Percentiles rank a stretch among this genome's conserved stretches.
These are phyloP conservation scores for Dioscorea alata DNA, from an alignment of 106 monocot species.

Conservation along the genomic window DNA sequence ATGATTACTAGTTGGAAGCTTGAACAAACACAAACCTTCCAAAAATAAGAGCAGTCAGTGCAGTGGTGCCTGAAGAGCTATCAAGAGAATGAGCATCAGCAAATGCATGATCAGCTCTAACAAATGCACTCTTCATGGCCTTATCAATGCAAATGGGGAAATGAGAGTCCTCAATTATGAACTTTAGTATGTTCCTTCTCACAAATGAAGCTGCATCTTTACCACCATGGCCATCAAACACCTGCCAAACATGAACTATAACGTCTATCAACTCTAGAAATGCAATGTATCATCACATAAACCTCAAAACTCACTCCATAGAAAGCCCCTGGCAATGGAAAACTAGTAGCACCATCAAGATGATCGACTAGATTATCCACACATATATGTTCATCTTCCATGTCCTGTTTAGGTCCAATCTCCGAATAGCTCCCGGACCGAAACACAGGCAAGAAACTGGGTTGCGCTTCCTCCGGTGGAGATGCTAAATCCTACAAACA, in stretches of 20 bases:
- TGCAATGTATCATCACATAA: background rate
- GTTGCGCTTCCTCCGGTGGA: conserved; percentile 3
- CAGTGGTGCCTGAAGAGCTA: conserved; percentile 71
- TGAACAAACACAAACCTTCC: conserved; percentile 37
- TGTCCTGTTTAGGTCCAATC: conserved; percentile 43
- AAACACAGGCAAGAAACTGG: conserved; percentile 50
- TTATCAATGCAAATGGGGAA: conserved; percentile 42
- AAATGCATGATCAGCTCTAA: conserved; percentile 63
- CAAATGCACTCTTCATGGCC: conserved; percentile 60
- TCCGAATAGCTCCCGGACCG: conserved; percentile 68
- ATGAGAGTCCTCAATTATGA: conserved; percentile 52
- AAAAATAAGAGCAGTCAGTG: conserved; percentile 49
- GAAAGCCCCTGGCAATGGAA: conserved; percentile 58
- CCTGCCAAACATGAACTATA: conserved; percentile 25
- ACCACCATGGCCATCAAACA: conserved; percentile 87
- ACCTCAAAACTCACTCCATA: conserved; percentile 55
- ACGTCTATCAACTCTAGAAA: background rate
- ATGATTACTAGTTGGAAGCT: background rate
- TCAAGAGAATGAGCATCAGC: conserved; percentile 55
- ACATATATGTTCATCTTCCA: conserved; percentile 84
- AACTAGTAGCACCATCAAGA: conserved; percentile 13
- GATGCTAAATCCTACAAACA: conserved; percentile 38
- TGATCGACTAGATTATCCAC: conserved; percentile 54
- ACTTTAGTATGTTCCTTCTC: conserved; percentile 45
- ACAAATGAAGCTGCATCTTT: conserved; percentile 61